Base-by-base conservation (phyloP, 2,329 filamentous ascomycete genomes). In the Apiospora pterosperma region DNA sequence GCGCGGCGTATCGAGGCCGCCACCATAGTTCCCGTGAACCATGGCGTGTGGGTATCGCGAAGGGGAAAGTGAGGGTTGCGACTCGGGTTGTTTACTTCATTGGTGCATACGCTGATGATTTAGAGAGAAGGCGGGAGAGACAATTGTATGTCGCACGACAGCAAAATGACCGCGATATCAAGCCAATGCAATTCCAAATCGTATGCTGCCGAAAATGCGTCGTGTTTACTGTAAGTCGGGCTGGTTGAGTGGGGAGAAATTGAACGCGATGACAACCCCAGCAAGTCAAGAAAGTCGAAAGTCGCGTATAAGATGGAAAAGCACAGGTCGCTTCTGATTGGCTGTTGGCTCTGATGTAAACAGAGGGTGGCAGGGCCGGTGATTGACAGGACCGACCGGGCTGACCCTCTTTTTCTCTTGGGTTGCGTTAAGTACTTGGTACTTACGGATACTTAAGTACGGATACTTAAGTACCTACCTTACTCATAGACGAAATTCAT, bases 1-100 rank as follows among this genome's bases (percentile, higher is more conserved):
- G 76, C 91, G 90, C 73, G 95, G 95, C 71, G 94, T 96, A 79
- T 96, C 91, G 79, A 97, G 85, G 74, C 84, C 84, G 76, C 79
- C 60, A 34, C 60, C 60, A 36, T 44, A 85, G 74, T 89, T 90
- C 44, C 86, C 85, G 69, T 86, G 84, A 65, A 84, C 86, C 90
- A 92, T 92, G 81, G 76, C 65, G 66, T 62, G 48, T 62, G 58
- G 8, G 42, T 52, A 62, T 31, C 58, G 58, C 58, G 58, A 60
- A 60, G 16, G 58, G 39, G n/a, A 59, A 23, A 21, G 55, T 16
- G 10, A 21, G 31, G 55, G 31, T 34, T 59, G 55, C 44, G 44
- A 25, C 44, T 55, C 48, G 48, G 59, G 41, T 39, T 39, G 62
- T 64, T 52, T 52, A 64, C 62, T 64, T 64, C 59, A 64, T 64